These are phyloP conservation scores for Populus ilicifolia DNA, from an alignment of 345 rosid species.

Conservation along the genomic window DNA sequence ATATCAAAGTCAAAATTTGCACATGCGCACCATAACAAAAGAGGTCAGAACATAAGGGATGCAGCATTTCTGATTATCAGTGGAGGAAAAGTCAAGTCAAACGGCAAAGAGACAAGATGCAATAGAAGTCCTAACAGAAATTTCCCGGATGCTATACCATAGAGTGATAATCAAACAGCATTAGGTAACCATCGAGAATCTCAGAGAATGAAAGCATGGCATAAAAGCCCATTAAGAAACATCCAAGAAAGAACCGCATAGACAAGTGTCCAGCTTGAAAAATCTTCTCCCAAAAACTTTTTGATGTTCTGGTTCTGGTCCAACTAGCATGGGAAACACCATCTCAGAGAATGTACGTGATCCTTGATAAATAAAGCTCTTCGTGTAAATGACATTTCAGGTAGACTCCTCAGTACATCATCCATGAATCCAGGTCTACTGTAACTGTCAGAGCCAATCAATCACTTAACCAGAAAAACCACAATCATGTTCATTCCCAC, in stretches of 20 bases:
- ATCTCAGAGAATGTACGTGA: conserved; percentile 7
- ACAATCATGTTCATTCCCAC: conserved; percentile 11
- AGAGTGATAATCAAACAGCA: conserved; percentile 11
- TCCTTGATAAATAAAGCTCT: conserved; percentile 18
- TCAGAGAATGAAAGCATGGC: conserved; percentile 2
- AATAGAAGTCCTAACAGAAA: not conserved
- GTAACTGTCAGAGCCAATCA: conserved; percentile 13
- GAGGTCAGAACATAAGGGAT: conserved; percentile 7
- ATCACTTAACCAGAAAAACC: conserved; percentile 12
- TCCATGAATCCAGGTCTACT: conserved; percentile 11
- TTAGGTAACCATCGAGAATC: conserved; percentile 8
- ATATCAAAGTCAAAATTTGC: not conserved
- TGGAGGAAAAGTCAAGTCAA: conserved; percentile 4
- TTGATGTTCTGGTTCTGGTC: conserved; percentile 6
- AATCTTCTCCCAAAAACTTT: conserved; percentile 1
- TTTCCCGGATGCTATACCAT: not conserved
- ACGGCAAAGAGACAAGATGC: conserved; percentile 18
- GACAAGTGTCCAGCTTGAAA: conserved; percentile 13
- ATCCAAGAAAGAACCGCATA: conserved; percentile 8
- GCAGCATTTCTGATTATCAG: conserved; percentile 6
- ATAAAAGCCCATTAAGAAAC: conserved; percentile 9
- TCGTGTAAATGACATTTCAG: not conserved
- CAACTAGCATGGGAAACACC: conserved; percentile 7
- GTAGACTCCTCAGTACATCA: not conserved
- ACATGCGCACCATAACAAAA: conserved; percentile 1